These are phyloP conservation scores for Pyrenophora graminea DNA, from an alignment of 2,329 filamentous ascomycete genomes.

Conservation along the genomic window DNA sequence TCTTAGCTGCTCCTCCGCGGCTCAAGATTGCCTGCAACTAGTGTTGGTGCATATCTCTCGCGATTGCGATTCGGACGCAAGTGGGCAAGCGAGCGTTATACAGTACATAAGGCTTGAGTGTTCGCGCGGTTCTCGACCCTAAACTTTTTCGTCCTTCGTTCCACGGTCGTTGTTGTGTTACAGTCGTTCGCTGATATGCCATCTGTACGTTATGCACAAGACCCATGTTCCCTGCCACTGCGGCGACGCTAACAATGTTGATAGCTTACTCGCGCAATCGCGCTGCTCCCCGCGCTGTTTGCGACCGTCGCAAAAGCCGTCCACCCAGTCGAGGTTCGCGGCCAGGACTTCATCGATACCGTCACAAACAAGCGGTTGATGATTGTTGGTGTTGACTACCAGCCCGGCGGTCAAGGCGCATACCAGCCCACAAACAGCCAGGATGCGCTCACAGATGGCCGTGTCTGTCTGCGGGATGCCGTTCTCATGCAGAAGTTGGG, in stretches of 20 bases:
- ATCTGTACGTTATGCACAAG: conserved; percentile 5
- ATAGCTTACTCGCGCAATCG: conserved; percentile 35
- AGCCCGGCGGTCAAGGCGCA: conserved; percentile 64
- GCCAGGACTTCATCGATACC: conserved; percentile 65
- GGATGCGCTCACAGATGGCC: conserved; percentile 63
- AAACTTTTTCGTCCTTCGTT: conserved; percentile 2
- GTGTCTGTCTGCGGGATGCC: conserved; percentile 64
- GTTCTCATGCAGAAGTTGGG: conserved; percentile 66
- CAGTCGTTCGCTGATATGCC: conserved; percentile 14
- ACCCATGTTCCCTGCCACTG: conserved; percentile 5
- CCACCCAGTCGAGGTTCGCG: conserved; percentile 60
- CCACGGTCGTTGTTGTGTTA: conserved; percentile 4
- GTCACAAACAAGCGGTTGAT: conserved; percentile 63
- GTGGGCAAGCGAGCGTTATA: conserved; percentile 2
- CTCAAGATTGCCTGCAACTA: conserved; percentile 14
- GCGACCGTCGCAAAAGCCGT: conserved; percentile 57
- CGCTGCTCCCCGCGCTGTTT: conserved; percentile 35
- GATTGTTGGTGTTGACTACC: conserved; percentile 64
- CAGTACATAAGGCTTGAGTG: not conserved
- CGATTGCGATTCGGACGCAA: conserved; percentile 7
- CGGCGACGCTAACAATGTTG: conserved; percentile 14
- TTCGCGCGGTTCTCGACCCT: not conserved
- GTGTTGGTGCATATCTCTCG: conserved; percentile 10
- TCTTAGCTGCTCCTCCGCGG: conserved; percentile 13
- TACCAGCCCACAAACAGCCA: conserved; percentile 55